Conservation (phyloP, 1,284 basidiomycete genomes). For the Pyrrhoderma noxium region DNA sequence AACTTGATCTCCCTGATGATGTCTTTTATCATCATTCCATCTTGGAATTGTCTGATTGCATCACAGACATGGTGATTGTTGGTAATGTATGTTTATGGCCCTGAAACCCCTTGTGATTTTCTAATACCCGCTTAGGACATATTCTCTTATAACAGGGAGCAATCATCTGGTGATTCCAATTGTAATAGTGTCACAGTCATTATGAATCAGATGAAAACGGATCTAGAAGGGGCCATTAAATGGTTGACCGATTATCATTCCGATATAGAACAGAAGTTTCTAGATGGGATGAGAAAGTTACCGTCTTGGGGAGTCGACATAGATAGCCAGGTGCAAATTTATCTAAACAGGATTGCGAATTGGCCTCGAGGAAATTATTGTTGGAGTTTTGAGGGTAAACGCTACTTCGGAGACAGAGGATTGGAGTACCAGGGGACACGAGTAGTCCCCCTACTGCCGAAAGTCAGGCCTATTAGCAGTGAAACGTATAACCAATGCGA, state of each 20-base stretch:
- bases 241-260: constrained; percentile 45
- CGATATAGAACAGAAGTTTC: constrained; percentile 18
- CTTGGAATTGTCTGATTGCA: constrained; percentile 41
- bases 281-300: not conserved
- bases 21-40: constrained; percentile 47
- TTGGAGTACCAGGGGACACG: constrained; percentile 23
- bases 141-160: constrained; percentile 57
- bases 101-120: too few species aligned
- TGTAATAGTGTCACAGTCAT: constrained; percentile 55
- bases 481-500: too few species aligned
- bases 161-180: constrained; percentile 42
- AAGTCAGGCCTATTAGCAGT: not conserved
- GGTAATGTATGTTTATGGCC: constrained; percentile 40
- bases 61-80: constrained; percentile 55
- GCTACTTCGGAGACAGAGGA: constrained; percentile 35
- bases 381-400: constrained; percentile 37
- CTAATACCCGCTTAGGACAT: too few species aligned
- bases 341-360: constrained; percentile 35
- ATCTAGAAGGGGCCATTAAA: constrained; percentile 47
- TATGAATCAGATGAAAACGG: constrained; percentile 42
- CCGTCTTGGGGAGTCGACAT: constrained; percentile 27
- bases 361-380: constrained; percentile 34
- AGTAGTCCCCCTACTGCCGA: constrained; percentile 1
- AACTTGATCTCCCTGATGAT: constrained; percentile 45
- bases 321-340: constrained; percentile 27